Base-by-base conservation (phyloP, 2,329 filamentous ascomycete genomes). In the Raffaelea deltoideospora region DNA sequence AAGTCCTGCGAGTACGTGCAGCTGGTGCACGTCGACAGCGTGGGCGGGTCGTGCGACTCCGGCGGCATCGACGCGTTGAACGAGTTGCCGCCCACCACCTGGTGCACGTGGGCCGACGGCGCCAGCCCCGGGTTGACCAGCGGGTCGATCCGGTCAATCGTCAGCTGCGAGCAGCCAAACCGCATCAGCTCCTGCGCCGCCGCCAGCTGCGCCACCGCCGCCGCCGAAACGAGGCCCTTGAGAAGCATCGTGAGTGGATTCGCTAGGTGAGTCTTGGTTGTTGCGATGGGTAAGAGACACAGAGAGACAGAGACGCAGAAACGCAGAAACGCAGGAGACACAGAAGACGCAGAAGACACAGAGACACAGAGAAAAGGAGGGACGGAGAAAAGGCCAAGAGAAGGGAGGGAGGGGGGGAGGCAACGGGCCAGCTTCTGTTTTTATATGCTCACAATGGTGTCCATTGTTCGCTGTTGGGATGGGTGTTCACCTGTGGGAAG, bases 41-140 rank as follows among this genome's bases (percentile, higher is more conserved):
- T 31, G 18, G 39, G 32, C 23, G 35, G 41, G 35, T 43, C 41
- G 40, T 39, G 24, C 22, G 35, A 32, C 19, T 33, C 41, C 10
- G 44, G 44, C 22, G 46, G 42, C 56, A 59, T 58, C n/a, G 51
- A 49, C 1, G 48, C 48, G 39, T 58, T 59, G 52, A 60, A 60
- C 4, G 56, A 53, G 44, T 60, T 56, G 13, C 56, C 57, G 30
- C 56, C 55, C 11, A 58, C 52, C 24, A 59, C 49, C 43, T 59
- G 56, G 38, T 59, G 57, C 29, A 57, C 48, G 46, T 60, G 57
- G 5, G 53, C 45, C 13, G 53, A 55, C 10, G 53, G 54, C 19
- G 49, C 47, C 31, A 43, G 37, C 21, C 56, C 56, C n/a, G 56
- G 55, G 37, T 58, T 54, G 23, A 59, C 56, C 18, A 52, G 39